Percentiles rank a stretch among this genome's conserved stretches.
Conservation (phyloP, 2,329 filamentous ascomycete genomes). For the Neofusicoccum umdonicola region DNA sequence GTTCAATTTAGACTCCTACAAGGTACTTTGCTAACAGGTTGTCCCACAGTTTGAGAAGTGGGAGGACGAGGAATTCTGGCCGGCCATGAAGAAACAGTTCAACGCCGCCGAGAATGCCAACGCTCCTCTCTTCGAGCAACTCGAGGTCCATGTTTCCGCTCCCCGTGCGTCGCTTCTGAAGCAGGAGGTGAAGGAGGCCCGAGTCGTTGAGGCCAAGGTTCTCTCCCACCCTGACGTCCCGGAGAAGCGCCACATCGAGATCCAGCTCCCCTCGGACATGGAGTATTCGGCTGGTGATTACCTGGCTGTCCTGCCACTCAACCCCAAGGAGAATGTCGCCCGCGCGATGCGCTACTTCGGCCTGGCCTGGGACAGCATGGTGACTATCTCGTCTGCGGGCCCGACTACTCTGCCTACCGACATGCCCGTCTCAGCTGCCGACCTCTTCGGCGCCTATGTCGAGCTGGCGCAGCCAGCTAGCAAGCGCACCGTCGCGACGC, state of each 20-base stretch:
- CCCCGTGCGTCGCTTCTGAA: constrained; percentile 35
- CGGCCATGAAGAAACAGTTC: constrained; percentile 33
- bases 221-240: constrained; percentile 28
- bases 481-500: constrained; percentile 56
- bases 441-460: constrained; percentile 67
- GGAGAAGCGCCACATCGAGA: constrained; percentile 26
- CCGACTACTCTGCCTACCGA: constrained; percentile 66
- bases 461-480: constrained; percentile 72
- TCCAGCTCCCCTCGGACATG: constrained; percentile 42
- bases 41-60: constrained; percentile 36
- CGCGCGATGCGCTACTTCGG: constrained; percentile 64
- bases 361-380: constrained; percentile 66
- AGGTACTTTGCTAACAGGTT: not conserved
- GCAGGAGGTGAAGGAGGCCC: constrained; percentile 37
- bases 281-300: constrained; percentile 74
- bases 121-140: constrained; percentile 26
- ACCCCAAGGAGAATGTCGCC: constrained; percentile 60
- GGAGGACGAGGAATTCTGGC: constrained; percentile 39
- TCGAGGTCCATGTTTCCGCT: constrained; percentile 33
- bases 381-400: constrained; percentile 60
- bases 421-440: constrained; percentile 58
- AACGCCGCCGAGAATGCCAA: constrained; percentile 20
- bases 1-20: not conserved
- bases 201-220: constrained; percentile 32
- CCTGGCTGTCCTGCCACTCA: constrained; percentile 69